Percentiles rank a stretch among this genome's conserved stretches.
These are phyloP conservation scores for Ustilago curta DNA, from an alignment of 1,284 basidiomycete species.

Conservation along the genomic window DNA sequence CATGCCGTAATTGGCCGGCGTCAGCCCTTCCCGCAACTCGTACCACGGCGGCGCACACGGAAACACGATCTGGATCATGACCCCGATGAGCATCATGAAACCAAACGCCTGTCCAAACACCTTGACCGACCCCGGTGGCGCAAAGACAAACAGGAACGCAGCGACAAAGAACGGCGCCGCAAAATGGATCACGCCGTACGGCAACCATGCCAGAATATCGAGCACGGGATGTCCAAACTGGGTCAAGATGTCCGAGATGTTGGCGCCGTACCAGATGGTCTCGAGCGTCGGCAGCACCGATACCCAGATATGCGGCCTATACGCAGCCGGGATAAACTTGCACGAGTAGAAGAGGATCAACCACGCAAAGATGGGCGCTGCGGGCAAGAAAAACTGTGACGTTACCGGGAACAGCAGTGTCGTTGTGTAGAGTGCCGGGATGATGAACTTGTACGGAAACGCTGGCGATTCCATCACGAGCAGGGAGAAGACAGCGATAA, in stretches of 20 bases:
- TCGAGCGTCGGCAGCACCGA: slow-evolving; percentile 93
- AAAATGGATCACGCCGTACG: slow-evolving; percentile 94
- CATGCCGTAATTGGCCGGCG: slow-evolving; percentile 91
- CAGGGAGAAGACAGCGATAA: slow-evolving; percentile 78
- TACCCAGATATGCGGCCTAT: slow-evolving; percentile 87
- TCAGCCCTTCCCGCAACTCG: slow-evolving; percentile 95
- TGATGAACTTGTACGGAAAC: slow-evolving; percentile 81
- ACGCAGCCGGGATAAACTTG: slow-evolving; percentile 81
- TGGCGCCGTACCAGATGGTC: slow-evolving; percentile 92
- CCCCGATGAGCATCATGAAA: slow-evolving; percentile 91
- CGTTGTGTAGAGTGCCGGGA: slow-evolving; percentile 79
- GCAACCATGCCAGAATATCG: slow-evolving; percentile 93
- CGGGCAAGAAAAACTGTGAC: slow-evolving; percentile 91
- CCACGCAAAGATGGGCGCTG: slow-evolving; percentile 85
- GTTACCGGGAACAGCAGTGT: slow-evolving; percentile 86
- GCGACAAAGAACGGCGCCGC: slow-evolving; percentile 75
- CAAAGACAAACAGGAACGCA: slow-evolving; percentile 82
- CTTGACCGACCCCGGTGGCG: slow-evolving; percentile 82
- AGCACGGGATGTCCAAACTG: slow-evolving; percentile 90
- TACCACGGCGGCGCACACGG: slow-evolving; percentile 97
- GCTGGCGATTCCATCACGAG: slow-evolving; percentile 79
- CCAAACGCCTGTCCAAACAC: slow-evolving; percentile 91
- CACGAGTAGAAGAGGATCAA: slow-evolving; percentile 79
- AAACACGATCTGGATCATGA: slow-evolving; percentile 87
- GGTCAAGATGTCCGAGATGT: slow-evolving; percentile 95